Conservation (phyloP, 2,329 filamentous ascomycete species). For the Colletotrichum melonis region DNA sequence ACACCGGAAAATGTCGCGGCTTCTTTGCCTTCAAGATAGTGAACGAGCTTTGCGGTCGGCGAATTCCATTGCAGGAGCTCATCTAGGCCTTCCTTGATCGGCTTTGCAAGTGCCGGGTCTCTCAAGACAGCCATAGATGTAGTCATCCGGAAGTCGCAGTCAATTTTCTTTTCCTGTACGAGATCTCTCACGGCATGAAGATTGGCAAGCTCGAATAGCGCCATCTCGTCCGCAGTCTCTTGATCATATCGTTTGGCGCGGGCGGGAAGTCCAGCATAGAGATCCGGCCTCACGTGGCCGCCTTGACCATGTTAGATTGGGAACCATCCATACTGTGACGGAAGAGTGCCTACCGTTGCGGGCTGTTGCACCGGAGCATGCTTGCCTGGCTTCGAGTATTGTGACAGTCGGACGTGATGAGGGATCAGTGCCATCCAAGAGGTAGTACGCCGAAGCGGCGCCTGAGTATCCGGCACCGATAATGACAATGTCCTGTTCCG, state of each 20-base stretch:
- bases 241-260: constrained; percentile 34
- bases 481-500: constrained; percentile 32
- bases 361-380: constrained; percentile 32
- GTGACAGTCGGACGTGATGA: constrained; percentile 8
- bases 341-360: constrained; percentile 24
- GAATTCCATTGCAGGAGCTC: constrained; percentile 13
- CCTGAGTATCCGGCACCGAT: constrained; percentile 34
- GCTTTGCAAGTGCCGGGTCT: not conserved
- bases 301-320: not conserved
- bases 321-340: too few species aligned
- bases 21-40: constrained; percentile 31
- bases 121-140: constrained; percentile 26
- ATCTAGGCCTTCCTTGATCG: constrained; percentile 40
- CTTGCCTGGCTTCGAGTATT: constrained; percentile 35
- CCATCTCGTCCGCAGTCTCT: constrained; percentile 40
- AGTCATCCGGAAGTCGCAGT: constrained; percentile 33
- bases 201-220: constrained; percentile 36
- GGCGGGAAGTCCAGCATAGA: constrained; percentile 19
- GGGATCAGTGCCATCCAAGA: constrained; percentile 3
- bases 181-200: constrained; percentile 32
- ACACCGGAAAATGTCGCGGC: constrained; percentile 50
- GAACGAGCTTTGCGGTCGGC: constrained; percentile 26
- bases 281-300: constrained; percentile 32
- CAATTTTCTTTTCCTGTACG: constrained; percentile 20
- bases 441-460: constrained; percentile 17